phyloP scores from a whole-genome alignment of 2,329 filamentous ascomycete species.

The Cercospora sp. region DNA sequence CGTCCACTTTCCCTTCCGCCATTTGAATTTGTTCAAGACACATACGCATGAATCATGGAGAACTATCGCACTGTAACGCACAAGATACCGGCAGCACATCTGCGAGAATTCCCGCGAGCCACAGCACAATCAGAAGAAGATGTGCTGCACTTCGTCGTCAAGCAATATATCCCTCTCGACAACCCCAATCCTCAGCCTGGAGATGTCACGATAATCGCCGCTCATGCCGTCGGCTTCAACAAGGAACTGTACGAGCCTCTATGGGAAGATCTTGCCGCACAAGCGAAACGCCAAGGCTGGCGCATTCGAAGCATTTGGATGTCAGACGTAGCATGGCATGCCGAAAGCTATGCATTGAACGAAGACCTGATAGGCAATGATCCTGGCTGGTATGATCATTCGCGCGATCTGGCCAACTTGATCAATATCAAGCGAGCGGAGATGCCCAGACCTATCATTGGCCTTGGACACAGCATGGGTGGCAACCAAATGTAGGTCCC shows the following conservation, averaged over 20 bases:
- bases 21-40: too few species aligned
- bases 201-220: conserved; percentile 32
- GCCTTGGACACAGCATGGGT: conserved; percentile 87
- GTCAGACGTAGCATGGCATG: conserved; percentile 79
- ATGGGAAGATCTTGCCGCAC: conserved; percentile 27
- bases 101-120: conserved; percentile 18
- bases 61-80: conserved; percentile 13
- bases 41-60: conserved; percentile 2
- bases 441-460: conserved; percentile 79
- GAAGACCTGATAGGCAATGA: conserved; percentile 75
- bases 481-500: conserved; percentile 60
- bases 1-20: neutral
- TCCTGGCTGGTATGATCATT: conserved; percentile 78
- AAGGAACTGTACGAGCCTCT: conserved; percentile 34
- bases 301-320: conserved; percentile 82
- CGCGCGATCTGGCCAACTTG: conserved; percentile 78
- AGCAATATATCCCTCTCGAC: conserved; percentile 30
- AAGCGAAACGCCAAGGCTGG: conserved; percentile 52
- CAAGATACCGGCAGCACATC: conserved; percentile 13
- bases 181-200: conserved; percentile 23
- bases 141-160: conserved; percentile 24
- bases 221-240: conserved; percentile 28
- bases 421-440: conserved; percentile 77
- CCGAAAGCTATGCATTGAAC: conserved; percentile 73
- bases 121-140: conserved; percentile 22